Conservation (phyloP, 2,329 filamentous ascomycete species). For the Thielaviopsis musarum region DNA sequence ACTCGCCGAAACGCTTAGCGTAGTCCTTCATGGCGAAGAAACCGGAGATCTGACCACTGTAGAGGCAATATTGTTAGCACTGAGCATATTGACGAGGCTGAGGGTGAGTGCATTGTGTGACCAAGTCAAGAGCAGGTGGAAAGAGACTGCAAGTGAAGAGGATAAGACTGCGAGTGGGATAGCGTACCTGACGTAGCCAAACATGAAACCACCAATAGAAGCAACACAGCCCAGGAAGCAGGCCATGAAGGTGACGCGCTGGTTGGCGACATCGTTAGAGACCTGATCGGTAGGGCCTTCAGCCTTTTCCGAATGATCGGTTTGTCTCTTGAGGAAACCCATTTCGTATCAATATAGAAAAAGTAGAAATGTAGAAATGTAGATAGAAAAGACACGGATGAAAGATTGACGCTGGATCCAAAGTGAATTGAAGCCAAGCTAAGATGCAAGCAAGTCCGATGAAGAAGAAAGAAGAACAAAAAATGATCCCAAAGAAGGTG, state of each 20-base stretch:
- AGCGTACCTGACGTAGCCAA: slow-evolving; percentile 37
- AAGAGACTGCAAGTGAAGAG: neutral
- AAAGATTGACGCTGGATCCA: neutral
- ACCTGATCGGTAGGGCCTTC: neutral
- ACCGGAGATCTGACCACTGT: slow-evolving; percentile 41
- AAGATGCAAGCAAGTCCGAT: neutral
- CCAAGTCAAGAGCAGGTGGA: no score
- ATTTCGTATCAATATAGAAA: neutral
- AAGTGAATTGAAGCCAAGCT: slow-evolving; percentile 3
- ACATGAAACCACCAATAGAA: slow-evolving; percentile 40
- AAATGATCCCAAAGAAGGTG: neutral
- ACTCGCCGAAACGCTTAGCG: slow-evolving; percentile 33
- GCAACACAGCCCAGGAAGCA: slow-evolving; percentile 32
- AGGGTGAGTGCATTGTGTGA: neutral
- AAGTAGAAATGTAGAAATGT: neutral
- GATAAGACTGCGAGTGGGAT: neutral
- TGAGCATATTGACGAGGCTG: neutral
- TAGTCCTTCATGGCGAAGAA: slow-evolving; percentile 46
- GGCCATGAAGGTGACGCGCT: slow-evolving; percentile 25
- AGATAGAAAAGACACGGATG: neutral
- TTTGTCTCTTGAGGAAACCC: slow-evolving; percentile 12
- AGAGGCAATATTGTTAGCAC: slow-evolving; percentile 9
- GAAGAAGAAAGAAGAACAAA: slow-evolving; percentile 3
- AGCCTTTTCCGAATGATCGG: slow-evolving; percentile 11
- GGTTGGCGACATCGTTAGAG: slow-evolving; percentile 10